Percentiles rank a stretch among this genome's conserved stretches.
phyloP scores from a whole-genome alignment of 1,139 yeast genomes.

The Blastobotrys apis region DNA sequence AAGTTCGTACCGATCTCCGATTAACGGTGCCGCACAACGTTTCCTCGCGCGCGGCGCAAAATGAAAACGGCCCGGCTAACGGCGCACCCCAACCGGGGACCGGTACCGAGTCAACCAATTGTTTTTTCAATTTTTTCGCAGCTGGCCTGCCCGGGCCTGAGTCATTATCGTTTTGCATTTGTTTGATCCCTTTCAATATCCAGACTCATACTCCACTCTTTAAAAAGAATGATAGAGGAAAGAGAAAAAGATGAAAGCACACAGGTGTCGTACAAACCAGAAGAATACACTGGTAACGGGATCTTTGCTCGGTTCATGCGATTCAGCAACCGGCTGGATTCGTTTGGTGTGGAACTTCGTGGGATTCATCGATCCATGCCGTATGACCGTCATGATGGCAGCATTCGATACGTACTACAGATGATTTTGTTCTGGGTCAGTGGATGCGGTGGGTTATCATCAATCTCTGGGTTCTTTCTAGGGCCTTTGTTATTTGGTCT shows the following conservation, averaged over 20 bases:
- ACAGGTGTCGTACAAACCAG: too few relatives aligned
- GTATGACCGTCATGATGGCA: conserved; percentile 52
- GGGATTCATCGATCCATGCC: conserved; percentile 79
- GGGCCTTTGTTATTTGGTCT: conserved; percentile 69
- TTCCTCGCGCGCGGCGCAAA: too few relatives aligned
- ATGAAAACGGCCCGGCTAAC: too few relatives aligned
- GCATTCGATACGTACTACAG: conserved; percentile 47
- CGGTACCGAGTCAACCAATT: too few relatives aligned
- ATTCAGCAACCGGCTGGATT: conserved; percentile 40
- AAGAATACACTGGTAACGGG: conserved; percentile 12
- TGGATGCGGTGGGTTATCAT: conserved; percentile 79
- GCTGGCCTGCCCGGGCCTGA: too few relatives aligned
- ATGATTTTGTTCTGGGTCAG: conserved; percentile 78
- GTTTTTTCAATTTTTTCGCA: too few relatives aligned
- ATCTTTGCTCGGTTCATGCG: conserved; percentile 27
- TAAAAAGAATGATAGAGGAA: not conserved
- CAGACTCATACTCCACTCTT: not conserved
- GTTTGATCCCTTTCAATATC: not conserved
- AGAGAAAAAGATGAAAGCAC: too few relatives aligned
- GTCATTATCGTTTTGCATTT: not conserved
- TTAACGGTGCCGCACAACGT: too few relatives aligned
- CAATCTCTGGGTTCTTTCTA: conserved; percentile 74
- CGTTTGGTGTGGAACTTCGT: conserved; percentile 65
- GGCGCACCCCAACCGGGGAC: too few relatives aligned
- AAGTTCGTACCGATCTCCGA: too few relatives aligned